Conservation (phyloP, 2,329 filamentous ascomycete species). For the Diplodia sapinea region DNA sequence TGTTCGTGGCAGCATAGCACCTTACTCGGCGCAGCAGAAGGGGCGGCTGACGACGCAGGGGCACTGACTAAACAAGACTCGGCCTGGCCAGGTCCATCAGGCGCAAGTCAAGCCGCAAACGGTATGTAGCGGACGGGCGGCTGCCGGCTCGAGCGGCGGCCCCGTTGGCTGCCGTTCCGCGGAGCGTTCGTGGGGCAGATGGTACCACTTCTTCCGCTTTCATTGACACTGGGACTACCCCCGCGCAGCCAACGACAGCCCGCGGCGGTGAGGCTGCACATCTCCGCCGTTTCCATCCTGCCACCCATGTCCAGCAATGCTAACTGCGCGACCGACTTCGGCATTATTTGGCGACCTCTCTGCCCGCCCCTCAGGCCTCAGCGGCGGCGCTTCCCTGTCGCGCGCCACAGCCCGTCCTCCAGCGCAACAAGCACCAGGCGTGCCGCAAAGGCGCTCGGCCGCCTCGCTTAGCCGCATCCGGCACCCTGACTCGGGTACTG, state of each 20-base stretch:
- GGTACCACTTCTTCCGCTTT: not conserved
- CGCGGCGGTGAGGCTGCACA: slow-evolving; percentile 3
- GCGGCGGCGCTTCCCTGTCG: not conserved
- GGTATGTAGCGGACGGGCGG: not conserved
- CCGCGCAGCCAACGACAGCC: not conserved
- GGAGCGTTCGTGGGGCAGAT: not conserved
- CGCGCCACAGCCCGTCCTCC: not conserved
- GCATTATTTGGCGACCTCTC: not conserved
- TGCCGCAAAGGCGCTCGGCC: too few relatives aligned
- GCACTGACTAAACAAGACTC: not conserved
- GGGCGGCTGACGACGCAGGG: slow-evolving; percentile 3
- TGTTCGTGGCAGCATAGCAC: too few relatives aligned
- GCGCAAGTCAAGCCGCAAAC: not conserved
- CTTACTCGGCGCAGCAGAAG: not conserved
- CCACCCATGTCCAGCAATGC: not conserved
- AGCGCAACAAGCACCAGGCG: too few relatives aligned
- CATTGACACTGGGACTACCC: not conserved
- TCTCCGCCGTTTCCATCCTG: not conserved
- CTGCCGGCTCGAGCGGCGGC: not conserved
- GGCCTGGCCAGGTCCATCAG: not conserved
- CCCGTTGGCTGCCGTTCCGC: not conserved
- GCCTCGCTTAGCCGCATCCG: too few relatives aligned
- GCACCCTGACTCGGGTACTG: not conserved
- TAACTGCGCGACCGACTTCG: not conserved
- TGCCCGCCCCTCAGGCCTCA: not conserved